Evolutionary conservation across 805 yeast species (phyloP), one percentile per base, ranked within the genome.

Genomic region (Zygosaccharomyces bisporus): DNA sequence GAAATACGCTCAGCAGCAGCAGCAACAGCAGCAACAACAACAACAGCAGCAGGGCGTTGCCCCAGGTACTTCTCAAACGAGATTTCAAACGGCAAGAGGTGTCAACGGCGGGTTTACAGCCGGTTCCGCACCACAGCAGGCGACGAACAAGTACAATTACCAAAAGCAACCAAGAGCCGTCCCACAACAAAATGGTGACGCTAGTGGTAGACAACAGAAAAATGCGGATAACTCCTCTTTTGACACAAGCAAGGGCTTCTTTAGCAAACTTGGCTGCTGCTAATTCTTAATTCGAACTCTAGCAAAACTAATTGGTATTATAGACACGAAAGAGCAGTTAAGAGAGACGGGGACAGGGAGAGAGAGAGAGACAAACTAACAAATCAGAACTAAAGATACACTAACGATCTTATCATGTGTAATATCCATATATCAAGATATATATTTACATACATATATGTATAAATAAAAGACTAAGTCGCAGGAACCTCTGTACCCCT

Each of bases 201-300:
- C 44, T 16, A 36, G 33, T 30, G 42, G 36, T 10, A 30, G 35
- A 17, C 42, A 31, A n/a, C 47, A 40, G 24, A 44, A 46, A 34
- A 39, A 34, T 18, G 41, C 41, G 19, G 57, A 52, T 17, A 29
- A 44, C 21, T 59, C 51, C 21, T 52, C 60, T n/a, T 21, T 47
- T 17, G 56, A 54, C 7, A 46, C 61, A 6, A 50, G 51, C 13
- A 61, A 59, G 32, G 69, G 69, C 7, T 64, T 60, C 51, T 64
- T 63, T 44, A 49, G 62, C 18, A 65, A 61, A 42, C 38, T 65
- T 18, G 68, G 63, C 7, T 65, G 69, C 49, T 65, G 69, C 47
- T 64, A 46, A 45, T 20, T 23, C 25, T 6, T 21, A 21, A 21
- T 21, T 21, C 9, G 25, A 21, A 36, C 21, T 23, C 23, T 21